Evolutionary conservation across 1,284 basidiomycete species (phyloP), one percentile per base, ranked within the genome.

Genomic region (Polyporus tsugae): DNA sequence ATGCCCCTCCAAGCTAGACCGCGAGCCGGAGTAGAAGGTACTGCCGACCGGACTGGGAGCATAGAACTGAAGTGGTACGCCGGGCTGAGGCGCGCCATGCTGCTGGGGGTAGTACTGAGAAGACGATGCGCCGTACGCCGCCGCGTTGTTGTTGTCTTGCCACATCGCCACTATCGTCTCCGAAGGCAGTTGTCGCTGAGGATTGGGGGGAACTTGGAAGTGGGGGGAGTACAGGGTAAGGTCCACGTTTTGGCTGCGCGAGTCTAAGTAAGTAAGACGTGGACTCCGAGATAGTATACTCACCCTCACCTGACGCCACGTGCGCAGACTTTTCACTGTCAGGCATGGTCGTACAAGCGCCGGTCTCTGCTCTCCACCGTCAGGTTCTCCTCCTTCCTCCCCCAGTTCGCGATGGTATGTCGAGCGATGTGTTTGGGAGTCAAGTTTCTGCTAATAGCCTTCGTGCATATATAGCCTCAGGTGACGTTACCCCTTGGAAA

Each of bases 11-110:
- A 94, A 79, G 77, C 91, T 93, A 25, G 91, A 85, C 49, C 91
- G 86, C 33, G 91, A 88, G 62, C 88, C 87, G 42, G 87, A 84
- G 78, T 92, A 93, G 78, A 91, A 92, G 53, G 82, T 80, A 75
- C 82, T 85, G 62, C 84, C 82, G 73, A 88, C 86, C 3, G 83
- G 79, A 67, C 82, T 81, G 17, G 84, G 81, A 10, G 88, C 87
- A 64, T 94, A 94, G 80, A 94, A 94, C 78, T 94, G 91, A 33
- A 94, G 85, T 39, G 90, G 89, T n/a, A 84, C 81, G 13, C 85
- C 86, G 19, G 76, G 78, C 73, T 86, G 86, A 42, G 84, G 81
- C 49, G 78, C 75, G 15, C 80, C 73, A 44, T 60, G 81, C 58
- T 60, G 58, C 44, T 84, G 82, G 25, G 83, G 79, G 76, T 91